These are phyloP conservation scores for Pythium monospermum DNA, from an alignment of 352 stramenopile species.

Conservation along the genomic window DNA sequence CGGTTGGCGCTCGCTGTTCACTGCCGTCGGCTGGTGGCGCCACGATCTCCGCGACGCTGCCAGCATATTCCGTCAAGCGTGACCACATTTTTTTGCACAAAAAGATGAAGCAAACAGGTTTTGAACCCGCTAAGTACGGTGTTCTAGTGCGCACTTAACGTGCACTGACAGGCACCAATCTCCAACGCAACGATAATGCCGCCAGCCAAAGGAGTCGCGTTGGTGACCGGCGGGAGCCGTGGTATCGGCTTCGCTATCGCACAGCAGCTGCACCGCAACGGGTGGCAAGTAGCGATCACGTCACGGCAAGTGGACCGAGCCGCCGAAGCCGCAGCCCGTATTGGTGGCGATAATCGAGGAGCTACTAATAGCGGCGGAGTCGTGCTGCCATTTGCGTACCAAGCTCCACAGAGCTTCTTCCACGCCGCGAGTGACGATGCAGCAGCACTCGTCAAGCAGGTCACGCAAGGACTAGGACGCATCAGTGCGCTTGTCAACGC, in stretches of 20 bases:
- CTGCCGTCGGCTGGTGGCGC: conserved; percentile 35
- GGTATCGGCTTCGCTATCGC: conserved; percentile 78
- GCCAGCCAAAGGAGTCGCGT: conserved; percentile 22
- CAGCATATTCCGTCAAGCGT: conserved; percentile 50
- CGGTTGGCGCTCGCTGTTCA: background rate
- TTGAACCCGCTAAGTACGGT: conserved; percentile 8
- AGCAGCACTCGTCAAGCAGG: conserved; percentile 39
- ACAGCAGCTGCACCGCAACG: conserved; percentile 48
- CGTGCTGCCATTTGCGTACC: conserved; percentile 58
- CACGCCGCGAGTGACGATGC: conserved; percentile 1
- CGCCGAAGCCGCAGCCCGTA: conserved; percentile 38
- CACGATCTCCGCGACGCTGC: conserved; percentile 64
- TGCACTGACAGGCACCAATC: conserved; percentile 1
- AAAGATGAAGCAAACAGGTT: too few species aligned
- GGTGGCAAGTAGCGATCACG: conserved; percentile 72
- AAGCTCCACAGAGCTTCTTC: conserved; percentile 29
- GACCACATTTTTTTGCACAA: conserved; percentile 73
- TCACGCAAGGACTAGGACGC: conserved; percentile 30
- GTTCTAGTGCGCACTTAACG: conserved; percentile 5
- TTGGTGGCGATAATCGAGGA: too few species aligned
- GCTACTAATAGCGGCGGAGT: background rate
- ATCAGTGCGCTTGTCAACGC: conserved; percentile 70
- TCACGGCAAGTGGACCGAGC: conserved; percentile 54
- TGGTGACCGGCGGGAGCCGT: conserved; percentile 76
- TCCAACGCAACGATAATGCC: background rate